Evolutionary conservation across 225 moss, liverwort and hornwort genomes (phyloP).

Genomic region (Rhytidiadelphus loreus): DNA sequence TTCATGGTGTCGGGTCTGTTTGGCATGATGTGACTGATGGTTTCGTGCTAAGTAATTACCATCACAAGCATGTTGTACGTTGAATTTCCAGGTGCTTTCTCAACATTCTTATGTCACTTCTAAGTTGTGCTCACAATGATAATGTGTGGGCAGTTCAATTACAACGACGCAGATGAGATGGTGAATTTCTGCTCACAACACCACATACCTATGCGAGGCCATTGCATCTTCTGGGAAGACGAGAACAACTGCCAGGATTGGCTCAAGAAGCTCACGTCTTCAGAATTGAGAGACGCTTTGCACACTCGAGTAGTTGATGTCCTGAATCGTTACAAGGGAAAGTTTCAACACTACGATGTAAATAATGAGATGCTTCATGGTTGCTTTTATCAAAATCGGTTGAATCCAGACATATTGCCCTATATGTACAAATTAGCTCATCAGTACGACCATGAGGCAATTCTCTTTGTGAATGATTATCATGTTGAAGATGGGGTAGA

Average conservation of each 20-base stretch:
- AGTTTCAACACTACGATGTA: constrained; percentile 80
- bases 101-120: not conserved
- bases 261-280: constrained; percentile 37
- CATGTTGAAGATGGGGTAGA: constrained; percentile 80
- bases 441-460: constrained; percentile 47
- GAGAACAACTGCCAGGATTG: constrained; percentile 68
- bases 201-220: constrained; percentile 64
- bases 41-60: not conserved
- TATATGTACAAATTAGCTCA: constrained; percentile 61
- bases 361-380: constrained; percentile 98
- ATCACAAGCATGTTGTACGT: not conserved
- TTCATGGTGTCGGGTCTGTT: not conserved
- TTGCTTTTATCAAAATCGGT: constrained; percentile 50
- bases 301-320: constrained; percentile 45
- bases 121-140: not conserved
- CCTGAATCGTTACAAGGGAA: constrained; percentile 60
- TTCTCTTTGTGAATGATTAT: constrained; percentile 81
- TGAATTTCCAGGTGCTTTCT: not conserved
- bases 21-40: not conserved
- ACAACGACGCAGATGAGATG: constrained; percentile 68
- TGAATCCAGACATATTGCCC: constrained; percentile 41
- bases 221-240: constrained; percentile 85
- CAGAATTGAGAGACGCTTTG: constrained; percentile 46
- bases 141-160: constrained; percentile 33
- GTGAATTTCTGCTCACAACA: constrained; percentile 54